Conservation (phyloP, 305 asterid genomes). For the Caryopteris hybrid region DNA sequence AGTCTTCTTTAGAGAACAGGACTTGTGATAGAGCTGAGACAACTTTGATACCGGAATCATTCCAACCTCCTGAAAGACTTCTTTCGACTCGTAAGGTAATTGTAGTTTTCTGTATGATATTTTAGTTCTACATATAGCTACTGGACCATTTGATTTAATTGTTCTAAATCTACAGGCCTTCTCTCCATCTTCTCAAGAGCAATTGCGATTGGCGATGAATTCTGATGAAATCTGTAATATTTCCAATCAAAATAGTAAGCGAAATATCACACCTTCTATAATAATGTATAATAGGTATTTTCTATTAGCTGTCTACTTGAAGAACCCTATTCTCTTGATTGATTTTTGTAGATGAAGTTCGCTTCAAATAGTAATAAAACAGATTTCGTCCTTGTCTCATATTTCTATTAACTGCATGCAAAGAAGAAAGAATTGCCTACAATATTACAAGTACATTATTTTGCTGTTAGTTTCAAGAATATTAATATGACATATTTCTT, state of each 20-base stretch:
- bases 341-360: constrained; percentile 14
- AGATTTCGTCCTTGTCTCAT: no score
- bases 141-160: constrained; percentile 1
- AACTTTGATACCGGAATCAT: constrained; percentile 28
- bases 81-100: constrained; percentile 70
- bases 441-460: no score
- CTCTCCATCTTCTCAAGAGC: constrained; percentile 76
- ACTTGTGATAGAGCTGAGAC: constrained; percentile 25
- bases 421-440: no score
- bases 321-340: neutral
- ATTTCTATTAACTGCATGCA: no score
- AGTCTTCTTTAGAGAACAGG: constrained; percentile 24
- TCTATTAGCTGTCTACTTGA: neutral
- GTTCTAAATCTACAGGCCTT: constrained; percentile 49
- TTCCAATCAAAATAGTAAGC: constrained; percentile 47
- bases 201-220: constrained; percentile 45
- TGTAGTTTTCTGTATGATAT: constrained; percentile 14
- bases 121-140: constrained; percentile 8
- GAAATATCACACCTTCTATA: constrained; percentile 13
- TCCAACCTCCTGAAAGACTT: constrained; percentile 65
- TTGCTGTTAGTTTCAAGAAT: no score
- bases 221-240: constrained; percentile 36
- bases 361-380: neutral
- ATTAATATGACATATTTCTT: no score
- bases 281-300: neutral